These are phyloP conservation scores for Nakataea oryzae DNA, from an alignment of 2,329 filamentous ascomycete species.

Conservation along the genomic window DNA sequence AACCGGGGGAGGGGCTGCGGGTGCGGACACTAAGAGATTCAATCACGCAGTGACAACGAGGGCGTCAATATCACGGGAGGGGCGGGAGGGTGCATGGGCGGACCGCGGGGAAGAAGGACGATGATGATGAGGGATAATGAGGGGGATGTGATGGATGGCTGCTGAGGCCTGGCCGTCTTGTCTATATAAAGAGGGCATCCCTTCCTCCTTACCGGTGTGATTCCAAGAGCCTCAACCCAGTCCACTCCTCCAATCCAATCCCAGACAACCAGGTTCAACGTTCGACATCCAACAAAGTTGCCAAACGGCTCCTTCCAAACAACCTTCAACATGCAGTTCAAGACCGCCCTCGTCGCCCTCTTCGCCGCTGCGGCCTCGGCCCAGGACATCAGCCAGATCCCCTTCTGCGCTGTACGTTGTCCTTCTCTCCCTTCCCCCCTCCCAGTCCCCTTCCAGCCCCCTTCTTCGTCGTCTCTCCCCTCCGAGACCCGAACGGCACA, in stretches of 20 bases:
- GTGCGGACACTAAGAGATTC: neutral
- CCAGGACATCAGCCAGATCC: slow-evolving; percentile 4
- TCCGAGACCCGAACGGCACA: too few species aligned
- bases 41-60: neutral
- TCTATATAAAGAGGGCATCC: neutral
- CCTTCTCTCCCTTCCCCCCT: neutral
- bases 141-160: neutral
- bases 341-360: slow-evolving; percentile 1
- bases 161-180: neutral
- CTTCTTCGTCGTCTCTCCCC: too few species aligned
- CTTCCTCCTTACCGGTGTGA: neutral
- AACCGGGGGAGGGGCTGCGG: neutral
- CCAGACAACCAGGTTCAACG: neutral
- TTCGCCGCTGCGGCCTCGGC: slow-evolving; percentile 1
- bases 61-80: neutral
- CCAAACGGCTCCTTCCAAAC: neutral
- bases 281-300: neutral
- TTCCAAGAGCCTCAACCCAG: neutral
- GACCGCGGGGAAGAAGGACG: neutral
- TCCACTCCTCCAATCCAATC: neutral
- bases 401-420: slow-evolving; percentile 1
- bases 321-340: slow-evolving; percentile 2
- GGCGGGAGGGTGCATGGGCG: neutral
- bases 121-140: neutral
- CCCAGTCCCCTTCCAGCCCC: neutral